These are phyloP conservation scores for Xylaria telfairii DNA, from an alignment of 495 filamentous ascomycete genomes.

Conservation along the genomic window DNA sequence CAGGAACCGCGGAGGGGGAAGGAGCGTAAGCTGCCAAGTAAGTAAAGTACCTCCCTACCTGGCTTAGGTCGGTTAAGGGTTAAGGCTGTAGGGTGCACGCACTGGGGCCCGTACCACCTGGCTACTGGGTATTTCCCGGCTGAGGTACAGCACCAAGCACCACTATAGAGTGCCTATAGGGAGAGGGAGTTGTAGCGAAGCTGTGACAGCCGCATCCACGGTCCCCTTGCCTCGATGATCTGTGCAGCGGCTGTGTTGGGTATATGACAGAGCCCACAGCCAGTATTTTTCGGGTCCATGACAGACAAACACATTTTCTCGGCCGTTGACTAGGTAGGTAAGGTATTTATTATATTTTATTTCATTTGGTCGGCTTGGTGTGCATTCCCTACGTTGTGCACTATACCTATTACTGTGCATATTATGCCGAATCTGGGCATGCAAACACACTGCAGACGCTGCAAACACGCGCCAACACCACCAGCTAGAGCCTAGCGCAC, in stretches of 20 bases:
- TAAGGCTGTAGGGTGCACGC: too few species aligned
- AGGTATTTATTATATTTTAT: too few species aligned
- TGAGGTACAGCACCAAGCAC: background rate
- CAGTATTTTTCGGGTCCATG: background rate
- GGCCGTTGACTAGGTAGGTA: background rate
- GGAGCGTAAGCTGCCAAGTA: too few species aligned
- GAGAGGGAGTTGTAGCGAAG: too few species aligned
- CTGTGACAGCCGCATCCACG: slow-evolving; percentile 1
- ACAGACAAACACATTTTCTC: background rate
- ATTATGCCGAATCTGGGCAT: slow-evolving; percentile 1
- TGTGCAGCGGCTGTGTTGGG: background rate
- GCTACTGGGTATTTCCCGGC: too few species aligned
- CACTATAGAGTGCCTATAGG: too few species aligned
- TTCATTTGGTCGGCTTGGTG: background rate
- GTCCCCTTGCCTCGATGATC: background rate
- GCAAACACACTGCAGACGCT: background rate
- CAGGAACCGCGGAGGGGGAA: too few species aligned
- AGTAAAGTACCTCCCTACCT: too few species aligned
- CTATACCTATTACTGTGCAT: too few species aligned
- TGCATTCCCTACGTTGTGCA: background rate
- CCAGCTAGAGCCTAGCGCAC: slow-evolving; percentile 5
- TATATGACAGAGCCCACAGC: background rate
- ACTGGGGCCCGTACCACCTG: too few species aligned
- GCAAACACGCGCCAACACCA: background rate
- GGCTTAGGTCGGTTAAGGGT: too few species aligned